Evolutionary conservation across 768 basidiomycete species (phyloP).

Genomic region (Russula griseocarnosa): DNA sequence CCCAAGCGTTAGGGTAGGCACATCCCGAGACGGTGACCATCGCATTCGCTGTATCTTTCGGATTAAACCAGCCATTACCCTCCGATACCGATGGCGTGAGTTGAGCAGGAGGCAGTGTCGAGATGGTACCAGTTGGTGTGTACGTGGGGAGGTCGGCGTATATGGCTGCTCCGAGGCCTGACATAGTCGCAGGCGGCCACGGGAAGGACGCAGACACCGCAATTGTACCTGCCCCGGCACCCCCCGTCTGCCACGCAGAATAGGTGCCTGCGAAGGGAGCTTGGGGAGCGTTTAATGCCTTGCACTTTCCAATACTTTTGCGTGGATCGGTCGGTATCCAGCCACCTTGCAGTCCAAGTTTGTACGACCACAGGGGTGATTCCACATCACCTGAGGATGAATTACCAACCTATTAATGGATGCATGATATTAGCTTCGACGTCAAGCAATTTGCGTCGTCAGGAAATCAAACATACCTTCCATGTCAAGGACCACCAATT

Average conservation of each 20-base stretch:
- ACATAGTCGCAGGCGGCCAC: conserved; percentile 55
- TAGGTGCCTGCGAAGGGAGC: conserved; percentile 43
- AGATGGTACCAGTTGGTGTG: conserved; percentile 54
- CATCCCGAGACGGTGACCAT: conserved; percentile 62
- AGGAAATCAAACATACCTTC: conserved; percentile 46
- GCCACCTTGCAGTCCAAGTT: conserved; percentile 65
- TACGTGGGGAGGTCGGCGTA: conserved; percentile 52
- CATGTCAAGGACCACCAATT: conserved; percentile 80
- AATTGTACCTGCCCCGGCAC: conserved; percentile 48
- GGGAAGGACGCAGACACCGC: conserved; percentile 43
- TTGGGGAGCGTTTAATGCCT: conserved; percentile 44
- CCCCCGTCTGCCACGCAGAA: conserved; percentile 67
- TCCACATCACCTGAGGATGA: conserved; percentile 49
- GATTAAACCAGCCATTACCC: conserved; percentile 57
- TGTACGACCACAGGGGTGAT: conserved; percentile 66
- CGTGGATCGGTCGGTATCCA: conserved; percentile 79
- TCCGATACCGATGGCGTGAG: conserved; percentile 43
- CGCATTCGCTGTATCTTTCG: conserved; percentile 48
- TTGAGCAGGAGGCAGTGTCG: conserved; percentile 54
- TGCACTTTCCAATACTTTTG: conserved; percentile 60
- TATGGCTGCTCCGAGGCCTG: conserved; percentile 38
- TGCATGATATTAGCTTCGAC: conserved; percentile 14
- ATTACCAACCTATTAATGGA: conserved; percentile 48
- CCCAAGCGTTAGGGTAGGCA: conserved; percentile 58
- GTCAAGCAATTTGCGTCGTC: background rate